These are phyloP conservation scores for Talaromyces sp. DNA, from an alignment of 2,329 filamentous ascomycete genomes.

Conservation along the genomic window DNA sequence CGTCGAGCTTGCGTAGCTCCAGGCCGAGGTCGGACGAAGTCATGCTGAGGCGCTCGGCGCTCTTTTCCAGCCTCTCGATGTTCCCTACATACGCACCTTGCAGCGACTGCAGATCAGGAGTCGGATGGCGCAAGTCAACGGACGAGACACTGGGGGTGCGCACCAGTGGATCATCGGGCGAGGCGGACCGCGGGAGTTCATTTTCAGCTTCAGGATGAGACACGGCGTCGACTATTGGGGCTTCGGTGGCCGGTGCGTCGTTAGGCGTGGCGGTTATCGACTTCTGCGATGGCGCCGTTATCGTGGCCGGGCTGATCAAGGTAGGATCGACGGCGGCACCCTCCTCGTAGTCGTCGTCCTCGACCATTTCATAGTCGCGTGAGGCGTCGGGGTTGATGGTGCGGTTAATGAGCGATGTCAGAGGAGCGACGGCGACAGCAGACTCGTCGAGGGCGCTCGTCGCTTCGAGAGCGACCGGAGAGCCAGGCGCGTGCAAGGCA, in stretches of 20 bases:
- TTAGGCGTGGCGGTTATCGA: not conserved
- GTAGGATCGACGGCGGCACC: slow-evolving; percentile 24
- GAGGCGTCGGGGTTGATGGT: slow-evolving; percentile 1
- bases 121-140: slow-evolving; percentile 42
- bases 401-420: slow-evolving; percentile 1
- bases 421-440: not conserved
- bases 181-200: slow-evolving; percentile 8
- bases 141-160: slow-evolving; percentile 37
- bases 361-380: slow-evolving; percentile 41
- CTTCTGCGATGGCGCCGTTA: not conserved
- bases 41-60: slow-evolving; percentile 44
- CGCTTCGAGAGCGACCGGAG: not conserved
- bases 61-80: slow-evolving; percentile 45
- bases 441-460: not conserved
- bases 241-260: not conserved
- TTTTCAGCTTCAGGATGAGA: slow-evolving; percentile 1
- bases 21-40: slow-evolving; percentile 40
- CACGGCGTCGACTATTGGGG: slow-evolving; percentile 3
- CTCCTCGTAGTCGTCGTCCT: slow-evolving; percentile 41
- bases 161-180: slow-evolving; percentile 30
- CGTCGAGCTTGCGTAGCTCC: slow-evolving; percentile 42
- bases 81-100: slow-evolving; percentile 48
- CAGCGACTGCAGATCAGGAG: slow-evolving; percentile 45
- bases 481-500: slow-evolving; percentile 5
- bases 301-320: not conserved